A percentile compares a stretch with the other conserved stretches of the same genome.
phyloP scores from a whole-genome alignment of 768 basidiomycete species.

The Clathrus columnatus region DNA sequence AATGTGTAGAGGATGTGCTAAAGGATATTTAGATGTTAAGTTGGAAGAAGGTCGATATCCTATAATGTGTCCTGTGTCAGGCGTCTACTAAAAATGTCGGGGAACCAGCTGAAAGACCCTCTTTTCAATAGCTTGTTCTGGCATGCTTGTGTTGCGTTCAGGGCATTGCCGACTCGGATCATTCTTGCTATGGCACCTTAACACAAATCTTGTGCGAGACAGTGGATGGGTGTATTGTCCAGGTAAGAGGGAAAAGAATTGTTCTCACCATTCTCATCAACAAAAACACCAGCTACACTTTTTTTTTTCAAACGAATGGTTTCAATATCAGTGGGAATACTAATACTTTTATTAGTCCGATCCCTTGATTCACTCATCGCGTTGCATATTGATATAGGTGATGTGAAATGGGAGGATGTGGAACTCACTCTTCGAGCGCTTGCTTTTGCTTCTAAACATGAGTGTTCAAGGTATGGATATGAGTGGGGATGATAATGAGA shows the following conservation, averaged over 20 bases:
- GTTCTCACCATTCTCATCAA: neutral
- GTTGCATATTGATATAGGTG: neutral
- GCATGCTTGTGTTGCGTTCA: constrained; percentile 39
- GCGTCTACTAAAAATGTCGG: constrained; percentile 19
- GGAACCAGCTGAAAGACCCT: constrained; percentile 31
- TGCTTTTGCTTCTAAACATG: constrained; percentile 2
- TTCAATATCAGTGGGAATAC: neutral
- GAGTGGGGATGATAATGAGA: too few relatives aligned
- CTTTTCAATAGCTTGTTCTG: constrained; percentile 53
- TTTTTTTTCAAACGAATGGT: neutral
- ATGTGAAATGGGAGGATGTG: constrained; percentile 3
- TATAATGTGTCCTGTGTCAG: constrained; percentile 53
- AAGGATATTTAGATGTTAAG: constrained; percentile 32
- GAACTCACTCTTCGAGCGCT: neutral
- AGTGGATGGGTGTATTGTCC: constrained; percentile 63
- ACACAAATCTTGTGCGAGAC: constrained; percentile 43
- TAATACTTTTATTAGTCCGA: neutral
- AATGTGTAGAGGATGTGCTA: constrained; percentile 48
- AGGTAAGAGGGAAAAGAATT: constrained; percentile 27
- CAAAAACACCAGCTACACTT: neutral
- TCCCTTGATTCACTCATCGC: neutral
- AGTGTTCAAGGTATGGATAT: neutral
- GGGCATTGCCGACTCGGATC: constrained; percentile 34
- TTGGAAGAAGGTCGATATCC: constrained; percentile 48
- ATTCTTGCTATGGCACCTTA: constrained; percentile 50